These are phyloP conservation scores for Alternaria triticimaculans DNA, from an alignment of 2,329 filamentous ascomycete genomes.

Conservation along the genomic window DNA sequence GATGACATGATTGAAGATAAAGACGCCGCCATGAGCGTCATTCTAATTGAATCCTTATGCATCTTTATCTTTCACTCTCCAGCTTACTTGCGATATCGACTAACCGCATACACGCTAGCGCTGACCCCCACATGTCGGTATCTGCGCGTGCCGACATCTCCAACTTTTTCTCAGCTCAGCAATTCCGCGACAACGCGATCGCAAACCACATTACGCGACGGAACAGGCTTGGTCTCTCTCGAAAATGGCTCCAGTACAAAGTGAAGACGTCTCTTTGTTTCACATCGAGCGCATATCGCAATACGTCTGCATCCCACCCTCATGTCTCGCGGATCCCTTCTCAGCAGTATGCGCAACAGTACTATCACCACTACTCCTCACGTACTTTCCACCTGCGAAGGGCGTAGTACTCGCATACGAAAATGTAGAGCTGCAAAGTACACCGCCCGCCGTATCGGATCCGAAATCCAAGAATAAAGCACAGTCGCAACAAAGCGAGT, in stretches of 20 bases:
- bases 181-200: conserved; percentile 17
- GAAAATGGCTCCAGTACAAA: conserved; percentile 38
- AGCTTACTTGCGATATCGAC: no score
- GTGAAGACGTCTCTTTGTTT: conserved; percentile 60
- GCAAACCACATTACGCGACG: conserved; percentile 19
- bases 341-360: conserved; percentile 76
- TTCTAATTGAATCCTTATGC: not conserved
- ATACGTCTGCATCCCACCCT: conserved; percentile 76
- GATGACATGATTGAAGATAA: not conserved
- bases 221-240: not conserved
- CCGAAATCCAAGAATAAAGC: conserved; percentile 8
- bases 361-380: conserved; percentile 75
- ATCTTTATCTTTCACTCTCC: not conserved
- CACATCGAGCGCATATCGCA: conserved; percentile 80
- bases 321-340: conserved; percentile 72
- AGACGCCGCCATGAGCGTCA: not conserved
- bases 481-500: conserved; percentile 11
- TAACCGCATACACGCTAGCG: conserved; percentile 13
- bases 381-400: conserved; percentile 74
- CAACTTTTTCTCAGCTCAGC: conserved; percentile 36
- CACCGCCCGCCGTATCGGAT: conserved; percentile 47
- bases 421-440: conserved; percentile 70
- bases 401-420: conserved; percentile 78
- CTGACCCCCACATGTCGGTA: conserved; percentile 15
- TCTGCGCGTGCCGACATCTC: conserved; percentile 30